These are phyloP conservation scores for Castanea sativa DNA, from an alignment of 306 rosid species.

Conservation along the genomic window DNA sequence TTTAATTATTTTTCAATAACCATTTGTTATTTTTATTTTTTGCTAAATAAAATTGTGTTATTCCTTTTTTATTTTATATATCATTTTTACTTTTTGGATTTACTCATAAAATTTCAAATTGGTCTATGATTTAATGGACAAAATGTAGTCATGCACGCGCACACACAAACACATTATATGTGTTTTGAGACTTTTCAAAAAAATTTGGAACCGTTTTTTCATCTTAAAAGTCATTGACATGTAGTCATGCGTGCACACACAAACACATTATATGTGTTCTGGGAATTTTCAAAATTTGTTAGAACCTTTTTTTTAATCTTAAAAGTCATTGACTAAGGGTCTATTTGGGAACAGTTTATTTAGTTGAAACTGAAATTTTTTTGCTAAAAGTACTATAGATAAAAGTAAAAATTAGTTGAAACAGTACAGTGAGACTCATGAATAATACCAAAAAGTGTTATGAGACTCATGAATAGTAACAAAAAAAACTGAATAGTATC, in stretches of 20 bases:
- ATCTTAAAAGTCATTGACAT: neutral
- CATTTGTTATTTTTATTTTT: neutral
- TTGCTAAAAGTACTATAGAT: accelerated
- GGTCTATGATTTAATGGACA: neutral
- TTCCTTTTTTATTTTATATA: neutral
- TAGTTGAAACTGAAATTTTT: accelerated
- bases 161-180: too few species aligned
- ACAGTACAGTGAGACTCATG: accelerated
- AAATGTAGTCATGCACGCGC: neutral
- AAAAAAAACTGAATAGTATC: too few species aligned
- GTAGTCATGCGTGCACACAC: neutral
- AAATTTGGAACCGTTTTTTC: neutral
- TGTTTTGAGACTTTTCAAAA: neutral
- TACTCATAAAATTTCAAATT: neutral
- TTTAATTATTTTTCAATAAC: neutral
- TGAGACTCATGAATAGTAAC: accelerated
- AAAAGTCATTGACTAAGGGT: neutral
- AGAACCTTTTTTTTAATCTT: neutral
- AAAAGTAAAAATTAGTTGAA: accelerated
- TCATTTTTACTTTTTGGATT: neutral
- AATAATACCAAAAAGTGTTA: too few species aligned
- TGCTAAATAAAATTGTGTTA: neutral
- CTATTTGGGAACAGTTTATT: too few species aligned
- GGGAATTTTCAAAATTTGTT: neutral
- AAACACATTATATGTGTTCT: neutral